Evolutionary conservation across 1,139 yeast genomes (phyloP), one percentile per base, ranked within the genome.

Genomic region (Pichia sp.): DNA sequence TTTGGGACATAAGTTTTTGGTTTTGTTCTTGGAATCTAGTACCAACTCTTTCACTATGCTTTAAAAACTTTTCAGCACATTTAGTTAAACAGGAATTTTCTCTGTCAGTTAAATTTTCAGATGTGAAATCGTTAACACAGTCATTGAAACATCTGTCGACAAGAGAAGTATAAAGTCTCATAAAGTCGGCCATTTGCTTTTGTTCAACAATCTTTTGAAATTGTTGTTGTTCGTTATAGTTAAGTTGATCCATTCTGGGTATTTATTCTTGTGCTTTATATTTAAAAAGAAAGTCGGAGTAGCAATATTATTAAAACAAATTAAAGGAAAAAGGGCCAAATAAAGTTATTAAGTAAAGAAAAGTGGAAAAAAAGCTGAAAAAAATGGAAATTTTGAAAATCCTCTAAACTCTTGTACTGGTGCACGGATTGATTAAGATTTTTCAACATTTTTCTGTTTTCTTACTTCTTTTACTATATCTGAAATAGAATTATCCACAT

Each of bases 11-110:
- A 65, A 76, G 61, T 40, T 74, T 67, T 51, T 78, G 80, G 60
- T 90, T 92, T 71, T 90, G 97, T 67, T 92, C 98, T 72, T 92
- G 97, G 89, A 92, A 92, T 72, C 98, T 83, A 70, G 87, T 95
- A 45, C 98, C 98, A 51, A 94, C 96, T 69, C 98, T 84, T 74
- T 92, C 98, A 69, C 94, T 83, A 76, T 92, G 97, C 71, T 92
- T 92, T 74, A 94, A 79, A 79, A 94, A 94, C 76, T 92, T 92
- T 71, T 92, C 97, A 40, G 96, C 85, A 69, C 99, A 92, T 72
- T 86, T 86, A 75, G 81, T 75, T 58, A 92, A 80, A 72, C 99
- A 92, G 35, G 81, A 64, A 57, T 81, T 81, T 71, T 92, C 98
- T 74, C 86, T 88, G 63, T 80, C 69, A 53, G 95, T 83, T 66